These are phyloP conservation scores for Arthrobotrys sphaeroides DNA, from an alignment of 2,329 filamentous ascomycete genomes.

Conservation along the genomic window DNA sequence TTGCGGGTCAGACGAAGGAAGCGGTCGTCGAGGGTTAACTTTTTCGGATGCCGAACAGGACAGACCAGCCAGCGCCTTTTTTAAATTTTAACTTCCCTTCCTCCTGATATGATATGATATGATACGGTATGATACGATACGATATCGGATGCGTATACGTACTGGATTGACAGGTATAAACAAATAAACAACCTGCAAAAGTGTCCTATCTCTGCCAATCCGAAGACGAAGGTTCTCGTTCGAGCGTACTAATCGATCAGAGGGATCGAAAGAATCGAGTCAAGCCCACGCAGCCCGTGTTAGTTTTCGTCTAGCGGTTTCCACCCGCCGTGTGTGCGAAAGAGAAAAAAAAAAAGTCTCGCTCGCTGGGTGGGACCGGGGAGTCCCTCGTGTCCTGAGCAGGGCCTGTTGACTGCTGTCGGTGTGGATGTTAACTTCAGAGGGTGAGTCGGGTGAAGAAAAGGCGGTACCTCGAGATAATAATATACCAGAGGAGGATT, in stretches of 20 bases:
- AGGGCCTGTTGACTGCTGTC: background rate
- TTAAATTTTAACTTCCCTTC: no score
- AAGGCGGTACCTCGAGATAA: no score
- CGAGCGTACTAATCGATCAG: slow-evolving; percentile 8
- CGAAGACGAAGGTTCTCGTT: background rate
- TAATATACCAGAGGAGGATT: no score
- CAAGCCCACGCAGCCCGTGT: slow-evolving; percentile 28
- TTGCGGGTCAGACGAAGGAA: background rate
- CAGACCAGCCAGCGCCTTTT: no score
- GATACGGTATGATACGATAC: no score
- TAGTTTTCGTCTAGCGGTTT: slow-evolving; percentile 35
- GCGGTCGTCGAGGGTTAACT: background rate
- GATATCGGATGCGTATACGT: no score
- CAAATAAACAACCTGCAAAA: slow-evolving; percentile 1
- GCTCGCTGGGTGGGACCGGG: slow-evolving; percentile 40
- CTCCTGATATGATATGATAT: no score
- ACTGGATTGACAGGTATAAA: slow-evolving; percentile 10
- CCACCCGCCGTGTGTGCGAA: slow-evolving; percentile 7
- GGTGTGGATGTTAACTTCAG: background rate
- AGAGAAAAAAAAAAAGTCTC: slow-evolving; percentile 41
- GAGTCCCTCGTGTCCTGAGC: slow-evolving; percentile 24
- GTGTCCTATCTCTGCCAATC: background rate
- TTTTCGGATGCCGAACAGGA: slow-evolving; percentile 4
- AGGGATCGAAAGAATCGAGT: slow-evolving; percentile 6
- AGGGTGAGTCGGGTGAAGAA: background rate